Evolutionary conservation across 2,329 filamentous ascomycete genomes (phyloP).

Genomic region (Aspergillus transmontanensis): DNA sequence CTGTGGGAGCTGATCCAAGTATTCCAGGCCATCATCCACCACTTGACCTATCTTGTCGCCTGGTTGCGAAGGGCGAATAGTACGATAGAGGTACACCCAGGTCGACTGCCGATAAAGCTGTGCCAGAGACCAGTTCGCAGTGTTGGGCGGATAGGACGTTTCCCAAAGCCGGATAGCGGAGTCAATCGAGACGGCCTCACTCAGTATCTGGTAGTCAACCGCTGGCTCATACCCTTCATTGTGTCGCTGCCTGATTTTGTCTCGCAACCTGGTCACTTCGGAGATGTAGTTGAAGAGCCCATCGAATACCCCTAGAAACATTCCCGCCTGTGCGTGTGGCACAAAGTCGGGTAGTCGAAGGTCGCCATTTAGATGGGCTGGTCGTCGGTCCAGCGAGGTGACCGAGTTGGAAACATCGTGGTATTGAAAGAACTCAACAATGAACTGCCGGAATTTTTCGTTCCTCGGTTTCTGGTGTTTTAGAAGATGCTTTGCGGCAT

Average conservation of each 20-base stretch:
- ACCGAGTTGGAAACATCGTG: constrained; percentile 66
- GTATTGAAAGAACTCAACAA: constrained; percentile 80
- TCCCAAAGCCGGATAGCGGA: constrained; percentile 73
- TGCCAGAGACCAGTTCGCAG: constrained; percentile 58
- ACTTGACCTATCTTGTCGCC: constrained; percentile 58
- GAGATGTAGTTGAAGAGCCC: constrained; percentile 78
- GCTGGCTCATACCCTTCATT: constrained; percentile 63
- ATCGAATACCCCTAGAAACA: constrained; percentile 78
- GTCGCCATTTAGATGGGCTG: constrained; percentile 55
- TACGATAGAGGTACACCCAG: constrained; percentile 66
- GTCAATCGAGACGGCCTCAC: constrained; percentile 75
- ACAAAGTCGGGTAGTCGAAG: constrained; percentile 58
- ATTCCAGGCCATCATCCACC: constrained; percentile 61
- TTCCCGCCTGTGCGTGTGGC: constrained; percentile 57
- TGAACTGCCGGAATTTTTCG: constrained; percentile 71
- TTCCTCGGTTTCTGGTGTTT: constrained; percentile 61
- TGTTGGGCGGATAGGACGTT: constrained; percentile 57
- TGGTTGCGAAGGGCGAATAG: constrained; percentile 59
- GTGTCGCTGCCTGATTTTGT: constrained; percentile 71
- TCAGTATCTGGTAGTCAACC: constrained; percentile 73
- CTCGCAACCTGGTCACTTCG: constrained; percentile 75
- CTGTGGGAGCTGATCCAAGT: constrained; percentile 57
- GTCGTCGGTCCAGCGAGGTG: constrained; percentile 57
- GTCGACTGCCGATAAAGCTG: constrained; percentile 65
- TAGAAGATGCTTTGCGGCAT: constrained; percentile 74